phyloP scores from a whole-genome alignment of 2,329 filamentous ascomycete species.

The Curvularia verruculosa region DNA sequence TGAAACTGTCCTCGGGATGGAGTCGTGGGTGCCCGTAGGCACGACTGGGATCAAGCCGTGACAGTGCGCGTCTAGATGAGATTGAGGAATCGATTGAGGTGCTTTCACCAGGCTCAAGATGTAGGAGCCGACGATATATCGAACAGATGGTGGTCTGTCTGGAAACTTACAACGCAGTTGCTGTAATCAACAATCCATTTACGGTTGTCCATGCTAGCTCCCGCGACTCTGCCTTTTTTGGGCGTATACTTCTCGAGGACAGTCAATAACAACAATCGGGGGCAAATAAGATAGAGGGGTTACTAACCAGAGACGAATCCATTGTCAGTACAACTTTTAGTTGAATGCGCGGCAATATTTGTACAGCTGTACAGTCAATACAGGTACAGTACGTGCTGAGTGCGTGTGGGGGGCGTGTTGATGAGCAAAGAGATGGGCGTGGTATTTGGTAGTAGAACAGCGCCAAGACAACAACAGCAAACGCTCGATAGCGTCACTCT shows the following conservation, averaged over 20 bases:
- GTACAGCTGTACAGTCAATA: constrained; percentile 5
- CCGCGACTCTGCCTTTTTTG: constrained; percentile 3
- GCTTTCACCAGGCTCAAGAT: constrained; percentile 15
- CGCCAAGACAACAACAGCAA: constrained; percentile 12
- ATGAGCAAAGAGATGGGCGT: neutral
- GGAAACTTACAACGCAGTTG: constrained; percentile 4
- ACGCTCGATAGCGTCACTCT: neutral
- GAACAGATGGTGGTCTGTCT: constrained; percentile 8
- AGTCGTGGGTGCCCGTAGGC: neutral
- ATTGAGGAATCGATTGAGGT: constrained; percentile 16
- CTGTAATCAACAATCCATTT: constrained; percentile 1
- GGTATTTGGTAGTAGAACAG: neutral
- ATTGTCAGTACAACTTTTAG: neutral
- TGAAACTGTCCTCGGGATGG: constrained; percentile 7
- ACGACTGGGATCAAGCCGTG: constrained; percentile 3
- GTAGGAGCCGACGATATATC: constrained; percentile 8
- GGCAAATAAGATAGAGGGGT: neutral
- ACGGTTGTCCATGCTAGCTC: neutral
- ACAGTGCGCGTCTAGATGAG: constrained; percentile 21
- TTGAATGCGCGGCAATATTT: neutral
- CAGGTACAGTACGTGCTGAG: neutral
- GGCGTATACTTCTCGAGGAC: constrained; percentile 14
- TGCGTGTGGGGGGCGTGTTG: neutral
- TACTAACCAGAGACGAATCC: constrained; percentile 19
- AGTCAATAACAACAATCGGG: constrained; percentile 12